Evolutionary conservation across 495 filamentous ascomycete genomes (phyloP), one percentile per base, ranked within the genome.

Genomic region (Lasiosphaeria miniovina): DNA sequence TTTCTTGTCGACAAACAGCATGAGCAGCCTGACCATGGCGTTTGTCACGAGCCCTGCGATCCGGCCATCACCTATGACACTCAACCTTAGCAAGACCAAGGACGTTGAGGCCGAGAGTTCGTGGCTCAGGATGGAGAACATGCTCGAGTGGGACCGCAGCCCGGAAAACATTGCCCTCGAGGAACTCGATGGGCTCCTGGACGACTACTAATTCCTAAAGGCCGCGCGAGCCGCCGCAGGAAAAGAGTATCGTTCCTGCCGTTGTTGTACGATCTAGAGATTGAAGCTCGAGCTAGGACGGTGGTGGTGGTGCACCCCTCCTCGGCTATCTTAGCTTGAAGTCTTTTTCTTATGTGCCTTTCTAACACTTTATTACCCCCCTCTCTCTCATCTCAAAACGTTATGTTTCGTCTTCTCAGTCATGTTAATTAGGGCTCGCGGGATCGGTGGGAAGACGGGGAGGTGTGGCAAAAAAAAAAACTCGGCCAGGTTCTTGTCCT

Each of bases 81-180:
- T 71, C 36, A 64, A 77, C n/a, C 74, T 78, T 6, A 74, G 77
- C 62, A 82, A 82, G 63, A n/a, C 43, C 8, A 83, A 79, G 63
- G 78, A 82, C 36, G 57, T 59, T 33, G 80, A 82, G 54, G 70
- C 68, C 31, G 83, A 82, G 15, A 70, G 71, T 58, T 24, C 24
- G 24, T 84, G 81, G 78, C 64, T 69, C 48, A 81, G 77, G 57
- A 67, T 80, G 49, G 80, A 84, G 36, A 71, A 80, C 58, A 73
- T 83, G 54, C 66, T 84, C 40, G 82, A 85, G 57, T 83, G 86
- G 74, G 88, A 91, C 62, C 77, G 86, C 60, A 93, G 87, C 71
- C 92, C 91, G 0, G 94, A 98, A 74, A 90, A 84, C 55, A 85
- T 98, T 53, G 90, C 91, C 74, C 81, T 98, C 38, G 89, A 95